A percentile compares a stretch with the other conserved stretches of the same genome.
Conservation (phyloP, 495 filamentous ascomycete genomes). For the Aspergillus conjunctus region DNA sequence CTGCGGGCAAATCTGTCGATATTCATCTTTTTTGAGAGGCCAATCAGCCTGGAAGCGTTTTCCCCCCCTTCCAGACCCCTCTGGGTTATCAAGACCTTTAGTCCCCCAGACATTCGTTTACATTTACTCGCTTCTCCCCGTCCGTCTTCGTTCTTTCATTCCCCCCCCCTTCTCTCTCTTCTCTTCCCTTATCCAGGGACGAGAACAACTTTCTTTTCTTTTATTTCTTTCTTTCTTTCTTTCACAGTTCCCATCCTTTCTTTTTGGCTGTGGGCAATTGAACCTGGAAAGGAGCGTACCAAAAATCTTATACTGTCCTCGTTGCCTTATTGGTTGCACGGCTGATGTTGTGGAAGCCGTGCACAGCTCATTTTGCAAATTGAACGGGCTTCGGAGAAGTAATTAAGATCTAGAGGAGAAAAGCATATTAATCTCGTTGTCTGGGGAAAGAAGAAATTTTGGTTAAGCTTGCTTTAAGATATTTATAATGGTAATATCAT, state of each 20-base stretch:
- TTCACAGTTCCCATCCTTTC: not conserved
- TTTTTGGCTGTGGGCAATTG: not conserved
- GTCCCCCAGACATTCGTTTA: constrained; percentile 25
- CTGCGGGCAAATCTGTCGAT: constrained; percentile 23
- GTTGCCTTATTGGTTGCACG: not conserved
- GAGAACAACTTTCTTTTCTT: constrained; percentile 16
- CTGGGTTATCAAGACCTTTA: constrained; percentile 12
- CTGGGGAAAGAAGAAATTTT: constrained; percentile 3
- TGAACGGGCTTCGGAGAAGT: constrained; percentile 1
- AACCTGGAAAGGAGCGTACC: not conserved
- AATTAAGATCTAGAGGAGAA: not conserved
- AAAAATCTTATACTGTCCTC: not conserved
- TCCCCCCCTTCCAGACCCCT: constrained; percentile 15
- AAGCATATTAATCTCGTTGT: constrained; percentile 4
- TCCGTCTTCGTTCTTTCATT: constrained; percentile 23
- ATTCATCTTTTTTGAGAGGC: constrained; percentile 17
- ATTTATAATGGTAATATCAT: constrained; percentile 47
- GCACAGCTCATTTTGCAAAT: constrained; percentile 1
- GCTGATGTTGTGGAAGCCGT: not conserved
- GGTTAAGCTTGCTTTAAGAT: constrained; percentile 4
- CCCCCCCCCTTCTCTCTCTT: constrained; percentile 9
- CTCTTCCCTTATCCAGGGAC: constrained; percentile 5
- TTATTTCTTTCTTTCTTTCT: not conserved
- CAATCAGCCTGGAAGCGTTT: constrained; percentile 22
- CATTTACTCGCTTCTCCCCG: constrained; percentile 15